Conservation (phyloP, 768 basidiomycete species). For the Lactarius psammicola region DNA sequence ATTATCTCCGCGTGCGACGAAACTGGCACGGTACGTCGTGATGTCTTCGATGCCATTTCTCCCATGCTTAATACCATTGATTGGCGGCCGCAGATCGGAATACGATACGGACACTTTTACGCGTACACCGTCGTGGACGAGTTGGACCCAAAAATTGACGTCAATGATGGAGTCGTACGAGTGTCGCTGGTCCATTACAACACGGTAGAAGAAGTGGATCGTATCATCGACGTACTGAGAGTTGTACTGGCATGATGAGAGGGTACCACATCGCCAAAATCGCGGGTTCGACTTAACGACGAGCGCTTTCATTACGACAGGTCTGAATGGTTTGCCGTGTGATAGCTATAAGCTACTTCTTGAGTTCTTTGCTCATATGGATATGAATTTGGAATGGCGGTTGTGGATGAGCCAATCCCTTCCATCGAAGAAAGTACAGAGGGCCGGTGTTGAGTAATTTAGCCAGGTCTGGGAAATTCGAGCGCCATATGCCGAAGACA, state of each 20-base stretch:
- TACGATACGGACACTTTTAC: slow-evolving; percentile 78
- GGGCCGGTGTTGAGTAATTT: too few species aligned
- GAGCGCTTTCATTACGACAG: too few species aligned
- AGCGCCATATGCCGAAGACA: too few species aligned
- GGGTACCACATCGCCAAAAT: neutral
- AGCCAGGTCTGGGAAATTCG: too few species aligned
- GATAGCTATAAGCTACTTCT: too few species aligned
- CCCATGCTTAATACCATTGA: neutral
- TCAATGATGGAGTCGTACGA: slow-evolving; percentile 66
- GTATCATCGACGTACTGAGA: slow-evolving; percentile 54
- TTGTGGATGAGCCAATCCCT: too few species aligned
- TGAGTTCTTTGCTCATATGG: too few species aligned
- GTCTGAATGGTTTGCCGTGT: too few species aligned
- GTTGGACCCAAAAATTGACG: slow-evolving; percentile 55
- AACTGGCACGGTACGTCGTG: slow-evolving; percentile 54
- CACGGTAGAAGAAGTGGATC: slow-evolving; percentile 65
- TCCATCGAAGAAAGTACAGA: too few species aligned
- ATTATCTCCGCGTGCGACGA: slow-evolving; percentile 64
- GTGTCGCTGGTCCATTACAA: slow-evolving; percentile 81
- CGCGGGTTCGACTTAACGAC: too few species aligned
- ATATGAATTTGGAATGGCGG: too few species aligned
- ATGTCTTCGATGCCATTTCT: neutral
- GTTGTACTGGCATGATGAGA: slow-evolving; percentile 41
- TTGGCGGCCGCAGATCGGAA: slow-evolving; percentile 57
- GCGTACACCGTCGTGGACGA: slow-evolving; percentile 60